Conservation (phyloP, 2,329 filamentous ascomycete genomes). For the Trichophyton equinum region DNA sequence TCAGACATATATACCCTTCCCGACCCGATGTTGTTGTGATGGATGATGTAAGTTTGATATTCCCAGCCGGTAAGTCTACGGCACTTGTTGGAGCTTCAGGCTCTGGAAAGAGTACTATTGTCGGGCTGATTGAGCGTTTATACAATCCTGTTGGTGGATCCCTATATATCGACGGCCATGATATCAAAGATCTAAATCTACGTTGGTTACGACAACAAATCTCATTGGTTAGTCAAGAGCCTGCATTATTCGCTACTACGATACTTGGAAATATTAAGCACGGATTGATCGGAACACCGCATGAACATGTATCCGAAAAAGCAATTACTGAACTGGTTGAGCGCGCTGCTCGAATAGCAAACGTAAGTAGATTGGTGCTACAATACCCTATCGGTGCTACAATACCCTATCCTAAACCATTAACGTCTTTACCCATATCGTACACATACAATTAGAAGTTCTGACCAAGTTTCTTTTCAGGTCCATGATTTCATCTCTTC, state of each 20-base stretch:
- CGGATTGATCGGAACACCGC: slow-evolving; percentile 12
- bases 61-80: slow-evolving; percentile 33
- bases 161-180: slow-evolving; percentile 24
- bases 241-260: slow-evolving; percentile 13
- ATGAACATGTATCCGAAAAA: slow-evolving; percentile 8
- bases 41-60: slow-evolving; percentile 21
- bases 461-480: slow-evolving; percentile 24
- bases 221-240: slow-evolving; percentile 16
- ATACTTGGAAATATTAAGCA: slow-evolving; percentile 14
- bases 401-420: too few species aligned
- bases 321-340: slow-evolving; percentile 7
- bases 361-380: not conserved
- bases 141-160: slow-evolving; percentile 38
- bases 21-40: slow-evolving; percentile 30
- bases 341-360: not conserved
- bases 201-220: slow-evolving; percentile 16
- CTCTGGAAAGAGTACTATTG: slow-evolving; percentile 33
- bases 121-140: slow-evolving; percentile 44
- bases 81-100: slow-evolving; percentile 33
- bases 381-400: too few species aligned
- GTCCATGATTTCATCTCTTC: slow-evolving; percentile 66
- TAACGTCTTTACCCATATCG: not conserved
- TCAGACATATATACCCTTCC: slow-evolving; percentile 38
- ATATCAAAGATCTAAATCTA: slow-evolving; percentile 22
- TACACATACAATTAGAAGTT: not conserved